Base-by-base conservation (phyloP, 129 eudicot genomes). In the Flaveria linearis region DNA sequence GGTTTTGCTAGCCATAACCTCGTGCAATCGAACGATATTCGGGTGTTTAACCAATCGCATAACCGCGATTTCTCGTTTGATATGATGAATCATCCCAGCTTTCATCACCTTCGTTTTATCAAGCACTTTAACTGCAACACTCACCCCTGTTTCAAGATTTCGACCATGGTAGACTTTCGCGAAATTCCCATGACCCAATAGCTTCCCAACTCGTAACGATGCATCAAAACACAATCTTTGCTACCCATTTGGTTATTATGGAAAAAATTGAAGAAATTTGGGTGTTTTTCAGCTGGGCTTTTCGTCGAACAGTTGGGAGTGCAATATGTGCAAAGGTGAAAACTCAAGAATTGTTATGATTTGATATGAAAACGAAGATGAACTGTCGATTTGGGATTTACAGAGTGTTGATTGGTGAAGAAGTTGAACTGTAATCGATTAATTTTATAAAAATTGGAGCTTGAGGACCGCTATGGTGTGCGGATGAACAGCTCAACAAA, bases 1-100 rank as follows among this genome's bases (percentile, higher is more conserved):
- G 16, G 78, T 74, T 46, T 74, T 74, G 45, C 58, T 74, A 45
- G 78, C 78, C 68, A 74, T 60, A 16, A 74, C 78, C 8, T 74
- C 78, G 26, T 74, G 28, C 2, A 74, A 16, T n/a, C 17, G 68
- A 0, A 74, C 78, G 0, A 74, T 66, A 11, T 74, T 74, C 26
- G 70, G 58, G 16, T 74, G 78, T 43, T 74, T 60, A 1, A 74
- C 57, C 13, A 74, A 23, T 45, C 63, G n/a, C 78, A 74, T 74
- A 3, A 74, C 70, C 5, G 70, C 16, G 42, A 74, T 74, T 10
- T 74, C 78, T 15, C 78, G 45, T 23, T 74, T 74, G 43, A 74
- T 60, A 42, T 74, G 78, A 9, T 9, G 16, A 58, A 74, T 60
- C 78, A 74, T 74, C 23, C 28, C 60, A 18, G 45, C 56, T 42